A percentile compares a stretch with the other conserved stretches of the same genome.
Conservation (phyloP, 176 grass and related monocot genomes). For the Chloris gayana region DNA sequence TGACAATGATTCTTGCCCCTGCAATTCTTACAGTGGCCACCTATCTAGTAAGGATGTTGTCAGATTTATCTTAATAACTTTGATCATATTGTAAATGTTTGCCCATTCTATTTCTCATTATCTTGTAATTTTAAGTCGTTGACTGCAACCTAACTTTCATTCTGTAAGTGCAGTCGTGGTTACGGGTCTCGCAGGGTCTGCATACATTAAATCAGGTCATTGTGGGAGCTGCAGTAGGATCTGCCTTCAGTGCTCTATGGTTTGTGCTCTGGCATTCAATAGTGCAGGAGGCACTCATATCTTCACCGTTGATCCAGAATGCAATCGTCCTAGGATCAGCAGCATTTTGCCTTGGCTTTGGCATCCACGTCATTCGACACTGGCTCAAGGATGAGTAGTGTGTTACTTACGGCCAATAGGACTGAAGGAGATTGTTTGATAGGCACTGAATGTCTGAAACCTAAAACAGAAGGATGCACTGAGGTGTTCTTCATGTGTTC, state of each 20-base stretch:
- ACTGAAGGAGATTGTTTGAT: neutral
- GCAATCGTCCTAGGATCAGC: conserved; percentile 50
- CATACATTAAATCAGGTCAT: conserved; percentile 80
- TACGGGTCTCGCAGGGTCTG: conserved; percentile 76
- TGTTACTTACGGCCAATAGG: conserved; percentile 1
- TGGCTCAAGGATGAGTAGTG: conserved; percentile 70
- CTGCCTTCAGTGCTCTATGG: conserved; percentile 51
- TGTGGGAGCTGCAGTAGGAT: conserved; percentile 66
- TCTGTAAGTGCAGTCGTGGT: conserved; percentile 64
- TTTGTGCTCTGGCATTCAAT: conserved; percentile 72
- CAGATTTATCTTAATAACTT: neutral
- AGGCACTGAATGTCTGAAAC: neutral
- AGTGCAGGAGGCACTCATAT: conserved; percentile 55
- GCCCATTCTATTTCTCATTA: neutral
- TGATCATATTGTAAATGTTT: neutral
- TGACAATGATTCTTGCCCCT: conserved; percentile 47
- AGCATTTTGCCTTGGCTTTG: conserved; percentile 41
- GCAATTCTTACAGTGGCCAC: conserved; percentile 42
- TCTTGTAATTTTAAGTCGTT: neutral
- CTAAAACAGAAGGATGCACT: neutral
- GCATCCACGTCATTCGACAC: conserved; percentile 50
- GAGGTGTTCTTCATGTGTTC: neutral
- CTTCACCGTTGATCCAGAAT: conserved; percentile 53
- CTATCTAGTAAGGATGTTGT: conserved; percentile 73
- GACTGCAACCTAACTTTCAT: conserved; percentile 23